Evolutionary conservation across 257 asterid genomes (phyloP).

Genomic region (Catharanthus roseus): DNA sequence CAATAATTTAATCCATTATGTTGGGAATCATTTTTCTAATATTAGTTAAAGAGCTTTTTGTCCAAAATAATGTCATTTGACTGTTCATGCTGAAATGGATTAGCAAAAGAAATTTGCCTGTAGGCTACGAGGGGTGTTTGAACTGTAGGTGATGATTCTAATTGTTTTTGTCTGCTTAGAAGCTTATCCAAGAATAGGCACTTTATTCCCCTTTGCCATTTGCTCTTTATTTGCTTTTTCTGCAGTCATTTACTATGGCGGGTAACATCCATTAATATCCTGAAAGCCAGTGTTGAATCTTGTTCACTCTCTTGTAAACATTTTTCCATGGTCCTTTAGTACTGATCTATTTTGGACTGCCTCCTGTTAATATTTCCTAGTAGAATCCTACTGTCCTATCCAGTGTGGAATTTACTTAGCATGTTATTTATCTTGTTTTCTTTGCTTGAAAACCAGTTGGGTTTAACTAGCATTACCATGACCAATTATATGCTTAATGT

Average conservation of each 20-base stretch:
- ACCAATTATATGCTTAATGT: neutral
- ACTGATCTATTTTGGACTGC: neutral
- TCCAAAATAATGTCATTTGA: neutral
- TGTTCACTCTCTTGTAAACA: neutral
- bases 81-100: neutral
- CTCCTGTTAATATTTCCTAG: neutral
- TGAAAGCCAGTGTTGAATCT: neutral
- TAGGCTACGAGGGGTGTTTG: too few species aligned
- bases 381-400: neutral
- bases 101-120: neutral
- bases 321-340: neutral
- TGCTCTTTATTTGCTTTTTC: neutral
- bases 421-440: neutral
- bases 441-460: neutral
- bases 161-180: neutral
- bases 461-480: neutral
- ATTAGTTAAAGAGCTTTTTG: too few species aligned
- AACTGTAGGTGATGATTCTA: neutral
- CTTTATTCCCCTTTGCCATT: neutral
- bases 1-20: neutral
- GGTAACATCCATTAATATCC: neutral
- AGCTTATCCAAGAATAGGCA: neutral
- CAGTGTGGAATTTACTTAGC: neutral
- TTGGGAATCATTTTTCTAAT: neutral
- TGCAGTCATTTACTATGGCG: neutral